These are phyloP conservation scores for Paraglomus brasilianum DNA, from an alignment of 192 early-diverging fungal species.

Conservation along the genomic window DNA sequence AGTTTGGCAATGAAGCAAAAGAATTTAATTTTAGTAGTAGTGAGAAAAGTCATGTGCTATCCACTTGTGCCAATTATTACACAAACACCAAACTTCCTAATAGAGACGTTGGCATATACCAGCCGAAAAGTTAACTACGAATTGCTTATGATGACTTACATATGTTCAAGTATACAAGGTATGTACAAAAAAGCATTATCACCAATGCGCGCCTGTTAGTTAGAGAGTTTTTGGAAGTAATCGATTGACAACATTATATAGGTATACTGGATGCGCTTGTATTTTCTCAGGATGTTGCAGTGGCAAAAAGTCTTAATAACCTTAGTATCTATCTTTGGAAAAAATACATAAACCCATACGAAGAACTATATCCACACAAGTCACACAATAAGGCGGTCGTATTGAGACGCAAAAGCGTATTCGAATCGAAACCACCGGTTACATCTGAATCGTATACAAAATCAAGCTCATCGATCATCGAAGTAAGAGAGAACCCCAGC, in stretches of 20 bases:
- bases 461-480: too few species aligned
- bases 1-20: background rate
- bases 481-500: too few species aligned
- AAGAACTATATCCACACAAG: background rate
- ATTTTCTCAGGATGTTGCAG: slow-evolving; percentile 21
- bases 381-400: background rate
- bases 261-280: slow-evolving; percentile 7
- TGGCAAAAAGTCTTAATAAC: background rate
- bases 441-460: too few species aligned
- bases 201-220: too few species aligned
- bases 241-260: background rate
- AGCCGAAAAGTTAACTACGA: background rate
- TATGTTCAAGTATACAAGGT: slow-evolving; percentile 1
- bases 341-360: background rate
- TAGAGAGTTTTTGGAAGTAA: too few species aligned
- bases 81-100: background rate
- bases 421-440: too few species aligned
- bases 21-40: background rate
- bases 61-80: slow-evolving; percentile 7
- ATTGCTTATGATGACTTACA: background rate
- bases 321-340: background rate
- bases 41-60: slow-evolving; percentile 18
- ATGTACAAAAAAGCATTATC: background rate
- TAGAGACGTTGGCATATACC: background rate
- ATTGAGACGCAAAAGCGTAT: too few species aligned